Conservation (phyloP, 176 grass and related monocot genomes). For the Carex parvula region DNA sequence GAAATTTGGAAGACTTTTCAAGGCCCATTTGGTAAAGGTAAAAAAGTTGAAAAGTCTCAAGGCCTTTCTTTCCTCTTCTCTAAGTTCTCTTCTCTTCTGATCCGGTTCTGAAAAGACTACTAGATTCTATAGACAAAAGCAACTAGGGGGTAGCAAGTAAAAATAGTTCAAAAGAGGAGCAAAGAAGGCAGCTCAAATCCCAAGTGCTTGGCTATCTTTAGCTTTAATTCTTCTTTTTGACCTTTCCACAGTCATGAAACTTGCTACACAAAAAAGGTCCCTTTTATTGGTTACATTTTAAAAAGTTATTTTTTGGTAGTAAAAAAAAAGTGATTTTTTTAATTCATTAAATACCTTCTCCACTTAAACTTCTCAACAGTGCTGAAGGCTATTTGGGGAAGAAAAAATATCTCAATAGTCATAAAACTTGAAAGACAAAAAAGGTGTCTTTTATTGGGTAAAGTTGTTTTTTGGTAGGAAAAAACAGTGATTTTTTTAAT, state of each 20-base stretch:
- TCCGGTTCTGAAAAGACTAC: constrained; percentile 16
- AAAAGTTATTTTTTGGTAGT: too few species aligned
- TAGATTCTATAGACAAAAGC: not conserved
- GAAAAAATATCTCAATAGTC: too few species aligned
- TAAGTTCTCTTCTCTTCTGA: not conserved
- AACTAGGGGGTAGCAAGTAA: not conserved
- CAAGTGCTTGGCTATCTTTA: constrained; percentile 33
- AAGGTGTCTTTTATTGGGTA: not conserved
- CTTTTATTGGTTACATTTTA: not conserved
- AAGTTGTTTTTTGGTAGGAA: too few species aligned
- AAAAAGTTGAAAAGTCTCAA: constrained; percentile 20
- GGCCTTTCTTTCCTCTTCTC: not conserved
- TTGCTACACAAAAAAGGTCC: not conserved
- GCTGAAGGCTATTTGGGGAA: too few species aligned
- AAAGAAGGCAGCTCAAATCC: constrained; percentile 29
- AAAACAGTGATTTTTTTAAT: not conserved
- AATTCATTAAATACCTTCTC: too few species aligned
- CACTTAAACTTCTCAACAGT: too few species aligned
- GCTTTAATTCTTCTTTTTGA: constrained; percentile 26
- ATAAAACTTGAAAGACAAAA: constrained; percentile 8
- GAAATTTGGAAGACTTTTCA: too few species aligned
- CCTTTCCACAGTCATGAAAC: constrained; percentile 1
- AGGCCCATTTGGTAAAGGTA: not conserved
- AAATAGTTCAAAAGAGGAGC: not conserved
- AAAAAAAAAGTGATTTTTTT: too few species aligned